Percentiles rank a stretch among this genome's conserved stretches.
These are phyloP conservation scores for Escovopsis sp. DNA, from an alignment of 2,329 filamentous ascomycete genomes.

Conservation along the genomic window DNA sequence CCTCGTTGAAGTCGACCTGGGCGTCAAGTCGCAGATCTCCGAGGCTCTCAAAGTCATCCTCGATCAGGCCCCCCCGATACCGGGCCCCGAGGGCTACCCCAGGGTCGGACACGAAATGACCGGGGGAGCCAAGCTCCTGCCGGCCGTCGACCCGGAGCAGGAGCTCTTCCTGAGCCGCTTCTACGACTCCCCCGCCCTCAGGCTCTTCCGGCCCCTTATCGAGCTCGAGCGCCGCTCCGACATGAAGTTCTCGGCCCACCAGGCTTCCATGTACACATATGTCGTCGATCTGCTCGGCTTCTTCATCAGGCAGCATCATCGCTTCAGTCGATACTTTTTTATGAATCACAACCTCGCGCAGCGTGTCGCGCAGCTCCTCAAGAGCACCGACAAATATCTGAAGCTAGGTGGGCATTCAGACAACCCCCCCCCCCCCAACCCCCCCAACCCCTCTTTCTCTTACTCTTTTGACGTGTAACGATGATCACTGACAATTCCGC, in stretches of 20 bases:
- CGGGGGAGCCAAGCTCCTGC: constrained; percentile 42
- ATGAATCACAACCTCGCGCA: constrained; percentile 63
- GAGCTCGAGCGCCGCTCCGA: constrained; percentile 58
- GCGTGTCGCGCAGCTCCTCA: constrained; percentile 69
- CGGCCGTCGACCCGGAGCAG: constrained; percentile 53
- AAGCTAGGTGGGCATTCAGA: constrained; percentile 53
- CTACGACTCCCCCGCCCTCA: constrained; percentile 74
- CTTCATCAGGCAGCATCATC: constrained; percentile 79
- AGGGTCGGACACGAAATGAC: constrained; percentile 54
- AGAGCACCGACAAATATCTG: constrained; percentile 77
- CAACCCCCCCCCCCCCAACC: neutral
- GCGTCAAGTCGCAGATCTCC: constrained; percentile 88
- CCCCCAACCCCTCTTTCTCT: neutral
- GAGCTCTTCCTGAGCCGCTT: constrained; percentile 77
- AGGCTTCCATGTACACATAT: constrained; percentile 82
- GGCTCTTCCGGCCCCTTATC: constrained; percentile 75
- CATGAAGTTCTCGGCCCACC: constrained; percentile 60
- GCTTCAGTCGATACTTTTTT: constrained; percentile 79
- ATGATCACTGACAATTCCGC: neutral
- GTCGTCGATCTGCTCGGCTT: constrained; percentile 88
- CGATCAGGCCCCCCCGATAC: constrained; percentile 45
- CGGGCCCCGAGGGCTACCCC: constrained; percentile 38
- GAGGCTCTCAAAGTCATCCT: constrained; percentile 90
- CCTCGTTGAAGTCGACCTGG: constrained; percentile 79
- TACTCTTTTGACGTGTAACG: neutral